Conservation (phyloP, 2,329 filamentous ascomycete genomes). For the Pseudogymnoascus sp. region DNA sequence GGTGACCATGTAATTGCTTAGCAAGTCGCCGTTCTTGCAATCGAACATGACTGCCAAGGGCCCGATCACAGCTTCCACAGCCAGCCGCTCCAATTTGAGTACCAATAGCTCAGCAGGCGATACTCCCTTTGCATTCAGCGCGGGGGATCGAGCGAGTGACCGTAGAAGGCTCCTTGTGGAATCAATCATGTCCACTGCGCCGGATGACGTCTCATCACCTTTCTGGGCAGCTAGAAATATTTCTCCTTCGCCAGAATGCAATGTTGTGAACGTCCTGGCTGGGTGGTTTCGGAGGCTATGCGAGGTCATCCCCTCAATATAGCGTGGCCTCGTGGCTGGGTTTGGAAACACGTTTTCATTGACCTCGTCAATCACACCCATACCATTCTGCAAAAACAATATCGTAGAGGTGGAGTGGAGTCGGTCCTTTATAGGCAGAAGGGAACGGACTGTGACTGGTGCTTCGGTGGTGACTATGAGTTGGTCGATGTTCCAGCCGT, state of each 20-base stretch:
- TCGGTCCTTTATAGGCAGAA: conserved; percentile 57
- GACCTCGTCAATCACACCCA: conserved; percentile 76
- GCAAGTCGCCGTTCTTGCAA: conserved; percentile 64
- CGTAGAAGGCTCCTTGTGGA: conserved; percentile 55
- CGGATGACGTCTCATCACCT: neutral
- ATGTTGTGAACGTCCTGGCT: conserved; percentile 36
- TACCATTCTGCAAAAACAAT: conserved; percentile 71
- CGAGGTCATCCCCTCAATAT: conserved; percentile 46
- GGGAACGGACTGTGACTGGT: conserved; percentile 47
- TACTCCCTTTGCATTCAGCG: conserved; percentile 55
- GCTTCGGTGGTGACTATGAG: conserved; percentile 66
- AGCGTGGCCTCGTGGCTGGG: conserved; percentile 59
- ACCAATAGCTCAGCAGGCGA: conserved; percentile 58
- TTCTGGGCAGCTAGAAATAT: conserved; percentile 32
- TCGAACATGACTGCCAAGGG: conserved; percentile 76
- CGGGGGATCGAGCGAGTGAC: conserved; percentile 55
- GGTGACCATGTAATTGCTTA: conserved; percentile 59
- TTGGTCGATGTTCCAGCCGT: conserved; percentile 51
- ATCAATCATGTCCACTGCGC: conserved; percentile 1
- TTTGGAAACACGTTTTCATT: conserved; percentile 66
- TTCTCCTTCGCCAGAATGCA: conserved; percentile 31
- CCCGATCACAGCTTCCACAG: conserved; percentile 71
- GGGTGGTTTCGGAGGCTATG: conserved; percentile 38
- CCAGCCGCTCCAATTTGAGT: conserved; percentile 71
- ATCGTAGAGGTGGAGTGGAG: conserved; percentile 65